These are phyloP conservation scores for Ophiostoma piceae DNA, from an alignment of 2,329 filamentous ascomycete species.

Conservation along the genomic window DNA sequence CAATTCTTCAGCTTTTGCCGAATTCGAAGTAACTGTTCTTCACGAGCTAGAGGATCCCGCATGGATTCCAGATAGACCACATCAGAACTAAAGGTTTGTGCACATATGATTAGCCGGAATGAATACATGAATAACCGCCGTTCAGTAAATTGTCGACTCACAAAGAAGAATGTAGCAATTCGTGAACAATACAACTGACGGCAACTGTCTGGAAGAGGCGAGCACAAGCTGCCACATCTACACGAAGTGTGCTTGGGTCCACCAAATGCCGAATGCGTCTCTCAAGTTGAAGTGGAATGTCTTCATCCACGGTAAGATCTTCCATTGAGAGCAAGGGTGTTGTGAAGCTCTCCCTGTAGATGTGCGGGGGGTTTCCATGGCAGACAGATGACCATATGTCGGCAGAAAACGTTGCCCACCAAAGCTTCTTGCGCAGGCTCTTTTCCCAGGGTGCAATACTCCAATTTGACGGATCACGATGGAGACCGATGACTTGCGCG, in stretches of 20 bases:
- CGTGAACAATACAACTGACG: background rate
- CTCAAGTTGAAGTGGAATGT: background rate
- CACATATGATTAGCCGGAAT: background rate
- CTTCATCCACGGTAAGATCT: background rate
- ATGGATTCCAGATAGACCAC: conserved; percentile 1
- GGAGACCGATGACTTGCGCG: background rate
- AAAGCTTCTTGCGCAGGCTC: conserved; percentile 41
- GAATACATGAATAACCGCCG: background rate
- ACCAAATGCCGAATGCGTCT: background rate
- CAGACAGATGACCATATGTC: conserved; percentile 45
- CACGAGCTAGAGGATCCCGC: background rate
- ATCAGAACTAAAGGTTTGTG: background rate
- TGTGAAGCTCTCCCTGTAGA: conserved; percentile 31
- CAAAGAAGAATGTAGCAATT: background rate
- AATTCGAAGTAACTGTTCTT: conserved; percentile 22
- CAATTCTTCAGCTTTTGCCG: conserved; percentile 35
- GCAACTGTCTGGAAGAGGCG: background rate
- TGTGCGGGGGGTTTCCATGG: conserved; percentile 45
- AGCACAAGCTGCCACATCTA: background rate
- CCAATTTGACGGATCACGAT: conserved; percentile 32
- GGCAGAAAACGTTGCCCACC: conserved; percentile 42
- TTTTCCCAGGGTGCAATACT: conserved; percentile 41
- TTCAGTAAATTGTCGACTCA: background rate
- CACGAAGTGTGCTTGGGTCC: background rate
- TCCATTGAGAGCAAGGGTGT: background rate